These are phyloP conservation scores for Paramecium sonneborni DNA, from an alignment of 73 alveolate genomes.

Conservation along the genomic window DNA sequence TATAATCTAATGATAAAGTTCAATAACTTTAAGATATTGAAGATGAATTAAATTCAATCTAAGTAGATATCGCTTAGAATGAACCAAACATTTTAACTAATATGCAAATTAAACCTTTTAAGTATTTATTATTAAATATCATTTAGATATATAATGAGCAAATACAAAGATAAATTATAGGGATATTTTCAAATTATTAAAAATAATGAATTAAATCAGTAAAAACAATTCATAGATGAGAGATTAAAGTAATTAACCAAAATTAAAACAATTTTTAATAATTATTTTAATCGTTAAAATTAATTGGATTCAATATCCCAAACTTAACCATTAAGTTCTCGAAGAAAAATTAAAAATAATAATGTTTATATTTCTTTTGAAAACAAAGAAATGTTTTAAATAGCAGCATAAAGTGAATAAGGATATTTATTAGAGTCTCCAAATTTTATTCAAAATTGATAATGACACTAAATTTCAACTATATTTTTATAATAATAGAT, in stretches of 20 bases:
- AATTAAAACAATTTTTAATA: not conserved
- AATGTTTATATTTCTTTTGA: not conserved
- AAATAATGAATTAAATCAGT: not conserved
- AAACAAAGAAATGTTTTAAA: not conserved
- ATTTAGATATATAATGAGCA: not conserved
- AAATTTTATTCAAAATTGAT: not conserved
- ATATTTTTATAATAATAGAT: not conserved
- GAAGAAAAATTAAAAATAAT: not conserved
- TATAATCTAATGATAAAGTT: not conserved
- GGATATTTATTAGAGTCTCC: not conserved
- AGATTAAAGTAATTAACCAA: not conserved
- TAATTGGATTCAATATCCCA: not conserved
- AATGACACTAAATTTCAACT: not conserved
- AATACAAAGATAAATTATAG: not conserved
- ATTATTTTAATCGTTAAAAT: not conserved
- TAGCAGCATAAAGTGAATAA: not conserved
- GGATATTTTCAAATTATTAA: not conserved
- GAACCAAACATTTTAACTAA: not conserved
- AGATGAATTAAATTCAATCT: not conserved
- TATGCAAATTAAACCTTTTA: not conserved
- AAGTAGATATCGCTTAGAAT: not conserved
- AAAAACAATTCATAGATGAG: not conserved
- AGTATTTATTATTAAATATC: not conserved
- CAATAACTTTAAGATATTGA: not conserved
- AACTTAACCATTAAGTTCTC: not conserved